These are phyloP conservation scores for Myrica gale DNA, from an alignment of 306 rosid genomes.

Conservation along the genomic window DNA sequence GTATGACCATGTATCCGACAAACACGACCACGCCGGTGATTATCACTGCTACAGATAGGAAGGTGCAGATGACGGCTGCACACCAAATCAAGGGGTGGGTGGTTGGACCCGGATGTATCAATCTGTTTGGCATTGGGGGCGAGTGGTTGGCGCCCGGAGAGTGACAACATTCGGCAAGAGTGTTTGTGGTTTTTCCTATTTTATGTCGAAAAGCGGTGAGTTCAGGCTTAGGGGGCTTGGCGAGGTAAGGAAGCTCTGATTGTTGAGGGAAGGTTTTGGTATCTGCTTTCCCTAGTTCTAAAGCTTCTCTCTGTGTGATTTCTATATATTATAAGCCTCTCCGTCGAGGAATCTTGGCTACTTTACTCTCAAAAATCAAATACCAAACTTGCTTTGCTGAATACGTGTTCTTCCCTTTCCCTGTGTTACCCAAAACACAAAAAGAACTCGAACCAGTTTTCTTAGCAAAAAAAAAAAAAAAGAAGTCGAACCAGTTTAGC, in stretches of 20 bases:
- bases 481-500: too few species aligned
- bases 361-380: background rate
- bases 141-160: constrained; percentile 11
- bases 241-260: constrained; percentile 30
- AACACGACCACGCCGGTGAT: constrained; percentile 52
- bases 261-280: constrained; percentile 79
- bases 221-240: constrained; percentile 17
- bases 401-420: background rate
- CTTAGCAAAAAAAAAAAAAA: too few species aligned
- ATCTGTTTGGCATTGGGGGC: constrained; percentile 23
- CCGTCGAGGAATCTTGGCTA: background rate
- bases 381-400: background rate
- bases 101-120: background rate
- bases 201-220: constrained; percentile 28
- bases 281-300: constrained; percentile 73
- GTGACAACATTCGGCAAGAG: constrained; percentile 35
- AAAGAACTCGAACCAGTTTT: too few species aligned
- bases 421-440: background rate
- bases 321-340: background rate
- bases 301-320: constrained; percentile 38
- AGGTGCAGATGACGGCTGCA: constrained; percentile 57
- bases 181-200: constrained; percentile 24
- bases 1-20: constrained; percentile 58
- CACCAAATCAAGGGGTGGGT: constrained; percentile 68
- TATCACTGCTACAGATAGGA: constrained; percentile 53